Percentiles rank a stretch among this genome's conserved stretches.
Conservation (phyloP, 179 eudicot genomes). For the Heliamphora pulchella region DNA sequence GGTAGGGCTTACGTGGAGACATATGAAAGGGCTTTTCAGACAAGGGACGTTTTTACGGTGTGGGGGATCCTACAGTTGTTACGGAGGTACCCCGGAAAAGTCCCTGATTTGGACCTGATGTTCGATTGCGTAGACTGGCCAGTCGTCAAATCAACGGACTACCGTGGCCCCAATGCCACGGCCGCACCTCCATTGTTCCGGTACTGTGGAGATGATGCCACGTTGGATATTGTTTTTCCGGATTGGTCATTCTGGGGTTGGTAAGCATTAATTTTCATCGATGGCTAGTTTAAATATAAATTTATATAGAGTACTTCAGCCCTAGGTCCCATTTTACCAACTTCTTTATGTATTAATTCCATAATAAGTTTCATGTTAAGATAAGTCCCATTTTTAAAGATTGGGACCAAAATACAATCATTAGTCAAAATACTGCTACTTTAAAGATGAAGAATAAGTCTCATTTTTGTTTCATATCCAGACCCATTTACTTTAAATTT, state of each 20-base stretch:
- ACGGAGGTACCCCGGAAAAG: constrained; percentile 71
- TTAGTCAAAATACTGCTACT: too few relatives aligned
- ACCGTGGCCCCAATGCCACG: constrained; percentile 13
- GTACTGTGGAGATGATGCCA: constrained; percentile 14
- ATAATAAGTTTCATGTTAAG: too few relatives aligned
- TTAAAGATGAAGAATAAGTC: too few relatives aligned
- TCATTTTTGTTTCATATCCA: too few relatives aligned
- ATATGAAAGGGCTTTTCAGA: constrained; percentile 17
- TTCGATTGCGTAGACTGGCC: constrained; percentile 90
- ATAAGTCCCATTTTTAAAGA: too few relatives aligned
- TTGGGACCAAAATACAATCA: too few relatives aligned
- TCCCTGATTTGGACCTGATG: constrained; percentile 92
- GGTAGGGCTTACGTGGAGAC: constrained; percentile 20
- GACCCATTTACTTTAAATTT: too few relatives aligned
- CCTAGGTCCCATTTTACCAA: too few relatives aligned
- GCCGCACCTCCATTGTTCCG: constrained; percentile 21
- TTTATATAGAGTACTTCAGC: too few relatives aligned
- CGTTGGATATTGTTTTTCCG: constrained; percentile 21
- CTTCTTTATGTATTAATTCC: too few relatives aligned
- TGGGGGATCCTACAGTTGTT: constrained; percentile 54
- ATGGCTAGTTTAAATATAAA: constrained; percentile 8
- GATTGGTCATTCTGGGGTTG: constrained; percentile 31
- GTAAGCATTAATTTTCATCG: constrained; percentile 26
- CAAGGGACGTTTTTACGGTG: constrained; percentile 18
- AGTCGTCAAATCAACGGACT: constrained; percentile 25